Conservation (phyloP, 768 basidiomycete species). For the Lactarius tabidus region DNA sequence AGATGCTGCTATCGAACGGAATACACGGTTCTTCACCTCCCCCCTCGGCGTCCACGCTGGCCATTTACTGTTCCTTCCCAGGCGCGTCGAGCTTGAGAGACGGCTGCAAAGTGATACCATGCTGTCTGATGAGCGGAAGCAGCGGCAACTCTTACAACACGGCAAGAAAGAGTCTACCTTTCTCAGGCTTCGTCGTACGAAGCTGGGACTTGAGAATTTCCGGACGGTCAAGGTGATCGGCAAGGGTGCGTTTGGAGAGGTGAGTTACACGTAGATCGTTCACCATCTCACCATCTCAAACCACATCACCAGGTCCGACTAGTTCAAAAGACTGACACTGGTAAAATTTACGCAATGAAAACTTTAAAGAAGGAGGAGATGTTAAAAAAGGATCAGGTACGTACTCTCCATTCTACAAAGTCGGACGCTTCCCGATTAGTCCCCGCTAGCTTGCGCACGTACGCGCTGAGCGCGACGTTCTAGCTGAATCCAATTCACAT, state of each 20-base stretch:
- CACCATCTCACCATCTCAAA: background rate
- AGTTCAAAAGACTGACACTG: conserved; percentile 94
- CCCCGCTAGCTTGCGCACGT: conserved; percentile 84
- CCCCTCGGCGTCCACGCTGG: background rate
- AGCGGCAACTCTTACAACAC: conserved; percentile 73
- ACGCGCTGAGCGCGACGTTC: conserved; percentile 93
- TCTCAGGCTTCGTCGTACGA: conserved; percentile 83
- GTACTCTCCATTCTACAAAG: conserved; percentile 25
- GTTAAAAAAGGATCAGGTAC: conserved; percentile 97
- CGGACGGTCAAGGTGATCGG: conserved; percentile 98
- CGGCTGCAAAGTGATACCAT: conserved; percentile 64
- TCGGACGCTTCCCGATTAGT: conserved; percentile 5
- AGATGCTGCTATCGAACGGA: conserved; percentile 91
- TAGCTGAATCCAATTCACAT: conserved; percentile 90
- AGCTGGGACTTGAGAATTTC: conserved; percentile 89
- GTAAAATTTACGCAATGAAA: conserved; percentile 99
- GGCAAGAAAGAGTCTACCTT: conserved; percentile 88
- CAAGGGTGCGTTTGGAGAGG: conserved; percentile 98
- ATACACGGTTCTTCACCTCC: conserved; percentile 57
- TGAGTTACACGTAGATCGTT: conserved; percentile 33
- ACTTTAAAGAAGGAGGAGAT: conserved; percentile 95
- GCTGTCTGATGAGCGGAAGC: conserved; percentile 81
- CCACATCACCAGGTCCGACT: conserved; percentile 62
- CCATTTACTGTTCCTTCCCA: conserved; percentile 33
- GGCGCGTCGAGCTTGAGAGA: conserved; percentile 85